phyloP scores from a whole-genome alignment of 1,284 basidiomycete species.

The Irpex sp. region DNA sequence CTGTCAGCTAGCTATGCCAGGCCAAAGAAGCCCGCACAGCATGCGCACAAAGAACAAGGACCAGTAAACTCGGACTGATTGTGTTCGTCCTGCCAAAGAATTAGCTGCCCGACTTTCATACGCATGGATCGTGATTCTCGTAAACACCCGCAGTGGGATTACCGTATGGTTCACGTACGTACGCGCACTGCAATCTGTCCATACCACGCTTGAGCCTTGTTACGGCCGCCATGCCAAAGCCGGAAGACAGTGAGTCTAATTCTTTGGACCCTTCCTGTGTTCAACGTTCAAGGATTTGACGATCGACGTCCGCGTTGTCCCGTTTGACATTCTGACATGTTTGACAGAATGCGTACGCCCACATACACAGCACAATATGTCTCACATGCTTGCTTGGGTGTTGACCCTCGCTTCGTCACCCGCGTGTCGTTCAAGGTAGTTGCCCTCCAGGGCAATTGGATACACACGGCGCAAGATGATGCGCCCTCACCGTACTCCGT shows the following conservation, averaged over 20 bases:
- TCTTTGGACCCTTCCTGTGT: background rate
- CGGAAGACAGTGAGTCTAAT: background rate
- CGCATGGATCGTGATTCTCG: background rate
- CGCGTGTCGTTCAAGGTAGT: background rate
- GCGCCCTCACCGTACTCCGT: background rate
- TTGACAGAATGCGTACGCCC: background rate
- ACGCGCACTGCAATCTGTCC: background rate
- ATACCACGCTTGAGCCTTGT: background rate
- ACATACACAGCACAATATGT: background rate
- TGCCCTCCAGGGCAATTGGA: background rate
- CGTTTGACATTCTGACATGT: background rate
- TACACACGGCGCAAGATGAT: background rate
- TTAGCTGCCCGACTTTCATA: background rate
- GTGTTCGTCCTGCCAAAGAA: background rate
- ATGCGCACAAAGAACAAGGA: background rate
- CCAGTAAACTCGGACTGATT: background rate
- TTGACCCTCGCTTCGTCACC: too few species aligned
- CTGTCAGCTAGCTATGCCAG: too few species aligned
- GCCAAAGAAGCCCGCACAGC: background rate
- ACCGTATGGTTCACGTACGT: background rate
- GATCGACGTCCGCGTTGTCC: background rate
- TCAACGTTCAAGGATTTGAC: background rate
- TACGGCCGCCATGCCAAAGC: background rate
- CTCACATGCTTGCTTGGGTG: too few species aligned
- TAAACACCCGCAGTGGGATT: background rate